Evolutionary conservation across 352 stramenopile genomes (phyloP), one percentile per base, ranked within the genome.

Genomic region (Phytophthora pluvialis): DNA sequence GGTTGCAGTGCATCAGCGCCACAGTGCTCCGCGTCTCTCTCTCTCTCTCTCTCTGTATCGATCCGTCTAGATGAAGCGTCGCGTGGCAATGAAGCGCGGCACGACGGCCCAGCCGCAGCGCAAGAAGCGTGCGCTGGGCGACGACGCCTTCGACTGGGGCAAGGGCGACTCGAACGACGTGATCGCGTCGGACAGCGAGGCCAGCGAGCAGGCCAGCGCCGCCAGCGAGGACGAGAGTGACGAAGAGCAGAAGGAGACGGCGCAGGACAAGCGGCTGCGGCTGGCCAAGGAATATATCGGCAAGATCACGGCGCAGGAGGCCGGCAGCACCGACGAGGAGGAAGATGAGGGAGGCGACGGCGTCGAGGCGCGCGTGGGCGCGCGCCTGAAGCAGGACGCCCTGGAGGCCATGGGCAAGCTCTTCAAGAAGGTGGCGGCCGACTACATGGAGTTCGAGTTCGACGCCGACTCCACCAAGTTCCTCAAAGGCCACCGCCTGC

Each of bases 241-340:
- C 0, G 80, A 93, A 15, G 77, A 93, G 64, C 64, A 66, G 7
- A 77, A 89, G 29, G 91, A 97, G 74, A 95, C 86, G 7, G 82
- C 82, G 13, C 86, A 97, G 73, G 89, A 98, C 67, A 97, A 92
- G 74, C 86, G 89, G 44, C 71, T 97, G 62, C 83, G 91, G 4
- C 72, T 98, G 47, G 90, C 91, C 15, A 97, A 96, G 72, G 81
- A 94, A 44, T 96, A 97, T 64, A 52, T 98, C 56, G 73, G 55
- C 61, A 96, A 94, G 72, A 83, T 97, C 58, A 90, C 81, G 45
- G 70, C 77, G 44, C 83, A 96, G 64, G 86, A 93, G 45, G 71
- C 65, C 8, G 55, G 52, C 6, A 63, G 45, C 10, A 72, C 65
- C 4, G 68, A 83, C 21, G 64, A 74, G 10, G 76, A 82, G 16